phyloP scores from a whole-genome alignment of 768 basidiomycete species.

The Crepidotus variabilis region DNA sequence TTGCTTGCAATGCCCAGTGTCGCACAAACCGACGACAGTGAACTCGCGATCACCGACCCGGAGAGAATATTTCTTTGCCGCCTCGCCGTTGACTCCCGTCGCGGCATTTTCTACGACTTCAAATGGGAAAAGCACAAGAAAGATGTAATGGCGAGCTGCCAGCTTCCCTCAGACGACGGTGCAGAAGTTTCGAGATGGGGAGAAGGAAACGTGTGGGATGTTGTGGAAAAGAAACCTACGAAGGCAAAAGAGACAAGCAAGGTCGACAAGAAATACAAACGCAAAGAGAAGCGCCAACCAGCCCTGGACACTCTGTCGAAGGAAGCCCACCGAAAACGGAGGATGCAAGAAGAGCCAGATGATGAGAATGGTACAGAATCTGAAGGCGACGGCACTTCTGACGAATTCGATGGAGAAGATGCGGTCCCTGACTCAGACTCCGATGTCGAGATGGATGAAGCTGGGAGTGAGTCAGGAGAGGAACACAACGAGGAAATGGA shows the following conservation, averaged over 20 bases:
- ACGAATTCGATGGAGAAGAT: conserved; percentile 19
- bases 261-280: background rate
- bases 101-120: conserved; percentile 61
- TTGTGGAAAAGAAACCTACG: conserved; percentile 22
- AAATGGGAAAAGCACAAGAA: conserved; percentile 50
- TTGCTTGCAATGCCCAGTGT: background rate
- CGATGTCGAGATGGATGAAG: conserved; percentile 20
- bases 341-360: conserved; percentile 10
- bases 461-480: conserved; percentile 21
- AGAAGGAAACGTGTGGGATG: conserved; percentile 45
- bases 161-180: conserved; percentile 13
- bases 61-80: conserved; percentile 48
- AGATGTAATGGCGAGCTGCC: conserved; percentile 27
- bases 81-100: conserved; percentile 52
- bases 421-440: conserved; percentile 23
- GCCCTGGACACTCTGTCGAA: conserved; percentile 4
- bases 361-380: conserved; percentile 21
- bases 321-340: conserved; percentile 10
- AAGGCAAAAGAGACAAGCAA: conserved; percentile 4
- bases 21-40: background rate
- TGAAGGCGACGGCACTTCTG: conserved; percentile 22
- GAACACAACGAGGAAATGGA: conserved; percentile 21
- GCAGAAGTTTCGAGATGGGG: conserved; percentile 26
- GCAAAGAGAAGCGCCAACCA: background rate
- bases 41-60: conserved; percentile 9